Conservation (phyloP, 2,329 filamentous ascomycete species). For the Aotearoamyces nothofagi region DNA sequence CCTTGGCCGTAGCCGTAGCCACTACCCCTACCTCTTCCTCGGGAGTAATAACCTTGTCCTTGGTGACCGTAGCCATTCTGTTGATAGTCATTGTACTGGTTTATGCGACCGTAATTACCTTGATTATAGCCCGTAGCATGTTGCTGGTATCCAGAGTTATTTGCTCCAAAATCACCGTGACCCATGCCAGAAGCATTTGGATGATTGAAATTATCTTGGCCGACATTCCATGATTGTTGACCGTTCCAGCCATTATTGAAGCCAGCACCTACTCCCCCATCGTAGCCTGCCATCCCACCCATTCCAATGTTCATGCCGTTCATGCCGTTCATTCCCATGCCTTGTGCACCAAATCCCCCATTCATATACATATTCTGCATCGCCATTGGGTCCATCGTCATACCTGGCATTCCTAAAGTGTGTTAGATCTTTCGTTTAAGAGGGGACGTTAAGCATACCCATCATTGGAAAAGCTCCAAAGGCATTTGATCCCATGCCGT, state of each 20-base stretch:
- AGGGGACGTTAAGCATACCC: conserved; percentile 52
- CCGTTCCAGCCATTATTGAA: conserved; percentile 69
- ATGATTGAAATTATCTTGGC: conserved; percentile 82
- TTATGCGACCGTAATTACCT: conserved; percentile 64
- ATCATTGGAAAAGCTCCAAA: conserved; percentile 62
- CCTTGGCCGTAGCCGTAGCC: conserved; percentile 15
- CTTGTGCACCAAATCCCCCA: conserved; percentile 55
- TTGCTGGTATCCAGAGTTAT: conserved; percentile 52
- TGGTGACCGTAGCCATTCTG: conserved; percentile 47
- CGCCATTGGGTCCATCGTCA: conserved; percentile 71
- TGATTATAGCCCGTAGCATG: conserved; percentile 58
- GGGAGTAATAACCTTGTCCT: conserved; percentile 35
- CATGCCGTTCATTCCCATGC: conserved; percentile 72
- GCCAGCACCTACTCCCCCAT: conserved; percentile 43
- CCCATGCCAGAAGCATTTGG: conserved; percentile 68
- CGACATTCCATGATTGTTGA: conserved; percentile 69
- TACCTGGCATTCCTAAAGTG: conserved; percentile 64
- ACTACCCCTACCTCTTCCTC: conserved; percentile 23
- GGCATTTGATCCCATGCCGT: conserved; percentile 40
- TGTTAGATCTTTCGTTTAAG: too few relatives aligned
- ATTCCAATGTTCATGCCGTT: conserved; percentile 65
- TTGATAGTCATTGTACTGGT: conserved; percentile 63
- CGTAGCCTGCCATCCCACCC: conserved; percentile 47
- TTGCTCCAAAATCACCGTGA: conserved; percentile 65
- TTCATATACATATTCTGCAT: conserved; percentile 71